Percentiles rank a stretch among this genome's conserved stretches.
phyloP scores from a whole-genome alignment of 768 basidiomycete species.

The Rhodocollybia butyracea region DNA sequence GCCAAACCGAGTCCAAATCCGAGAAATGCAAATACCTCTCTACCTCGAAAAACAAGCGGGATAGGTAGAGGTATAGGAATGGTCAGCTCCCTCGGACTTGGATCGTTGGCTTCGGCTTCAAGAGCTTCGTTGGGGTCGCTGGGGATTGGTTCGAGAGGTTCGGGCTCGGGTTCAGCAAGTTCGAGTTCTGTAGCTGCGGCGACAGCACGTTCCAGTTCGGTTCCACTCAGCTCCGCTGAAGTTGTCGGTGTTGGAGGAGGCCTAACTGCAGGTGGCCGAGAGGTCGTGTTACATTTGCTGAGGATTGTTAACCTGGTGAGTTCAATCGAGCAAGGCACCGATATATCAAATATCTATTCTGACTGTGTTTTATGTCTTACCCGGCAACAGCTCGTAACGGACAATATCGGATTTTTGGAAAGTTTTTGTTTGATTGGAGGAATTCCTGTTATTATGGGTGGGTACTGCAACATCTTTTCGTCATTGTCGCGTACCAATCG shows the following conservation, averaged over 20 bases:
- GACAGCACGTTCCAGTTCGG: no score
- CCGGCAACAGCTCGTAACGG: slow-evolving; percentile 49
- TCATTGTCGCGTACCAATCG: no score
- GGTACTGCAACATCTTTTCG: neutral
- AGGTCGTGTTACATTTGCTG: slow-evolving; percentile 81
- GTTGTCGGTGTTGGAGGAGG: neutral
- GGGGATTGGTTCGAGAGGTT: no score
- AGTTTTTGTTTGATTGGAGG: slow-evolving; percentile 95
- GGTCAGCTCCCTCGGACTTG: slow-evolving; percentile 1
- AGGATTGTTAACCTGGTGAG: slow-evolving; percentile 86
- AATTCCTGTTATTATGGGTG: slow-evolving; percentile 93
- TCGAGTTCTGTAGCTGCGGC: no score
- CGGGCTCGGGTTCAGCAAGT: no score
- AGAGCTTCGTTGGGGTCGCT: no score
- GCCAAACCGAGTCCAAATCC: no score
- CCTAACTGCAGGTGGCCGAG: slow-evolving; percentile 60
- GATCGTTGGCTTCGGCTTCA: slow-evolving; percentile 1
- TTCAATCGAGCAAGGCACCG: no score
- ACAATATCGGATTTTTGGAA: slow-evolving; percentile 84
- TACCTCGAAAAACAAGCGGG: neutral
- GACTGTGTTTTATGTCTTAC: slow-evolving; percentile 31
- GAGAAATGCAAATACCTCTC: no score
- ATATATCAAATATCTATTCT: neutral
- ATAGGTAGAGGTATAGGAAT: neutral
- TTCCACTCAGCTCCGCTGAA: neutral